Percentiles rank a stretch among this genome's conserved stretches.
Conservation (phyloP, 1,284 basidiomycete genomes). For the Neolentinus lepideus region DNA sequence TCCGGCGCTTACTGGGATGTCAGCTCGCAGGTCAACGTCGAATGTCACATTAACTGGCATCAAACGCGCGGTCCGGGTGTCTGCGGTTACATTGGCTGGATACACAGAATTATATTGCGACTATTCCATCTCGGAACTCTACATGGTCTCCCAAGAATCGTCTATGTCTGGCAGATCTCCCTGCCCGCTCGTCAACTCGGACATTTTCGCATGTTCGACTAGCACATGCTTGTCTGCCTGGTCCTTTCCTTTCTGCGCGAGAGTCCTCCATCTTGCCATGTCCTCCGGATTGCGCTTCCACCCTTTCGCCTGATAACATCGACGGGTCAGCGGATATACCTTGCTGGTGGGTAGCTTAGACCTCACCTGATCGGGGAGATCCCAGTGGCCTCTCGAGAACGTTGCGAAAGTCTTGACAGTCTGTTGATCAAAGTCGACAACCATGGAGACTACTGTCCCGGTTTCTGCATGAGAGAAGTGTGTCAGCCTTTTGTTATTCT, state of each 20-base stretch:
- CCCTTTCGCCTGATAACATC: background rate
- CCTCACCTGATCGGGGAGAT: background rate
- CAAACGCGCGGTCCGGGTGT: too few relatives aligned
- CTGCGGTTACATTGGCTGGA: too few relatives aligned
- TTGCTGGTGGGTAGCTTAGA: background rate
- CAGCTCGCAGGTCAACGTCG: constrained; percentile 35
- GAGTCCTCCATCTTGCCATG: background rate
- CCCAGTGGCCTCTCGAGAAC: background rate
- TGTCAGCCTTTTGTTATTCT: background rate
- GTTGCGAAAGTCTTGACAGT: background rate
- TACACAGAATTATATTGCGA: too few relatives aligned
- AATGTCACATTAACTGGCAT: constrained; percentile 48
- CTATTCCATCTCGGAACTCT: background rate
- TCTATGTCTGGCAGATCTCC: background rate
- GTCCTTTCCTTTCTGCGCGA: background rate
- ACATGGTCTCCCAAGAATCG: background rate
- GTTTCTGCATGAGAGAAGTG: background rate
- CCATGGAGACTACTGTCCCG: background rate
- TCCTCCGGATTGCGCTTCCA: background rate
- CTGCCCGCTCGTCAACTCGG: background rate
- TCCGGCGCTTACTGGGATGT: constrained; percentile 51
- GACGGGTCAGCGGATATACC: background rate
- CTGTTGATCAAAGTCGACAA: background rate
- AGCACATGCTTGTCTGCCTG: background rate
- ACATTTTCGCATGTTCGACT: background rate